Base-by-base conservation (phyloP, 768 basidiomycete species). In the Russula olivacea region DNA sequence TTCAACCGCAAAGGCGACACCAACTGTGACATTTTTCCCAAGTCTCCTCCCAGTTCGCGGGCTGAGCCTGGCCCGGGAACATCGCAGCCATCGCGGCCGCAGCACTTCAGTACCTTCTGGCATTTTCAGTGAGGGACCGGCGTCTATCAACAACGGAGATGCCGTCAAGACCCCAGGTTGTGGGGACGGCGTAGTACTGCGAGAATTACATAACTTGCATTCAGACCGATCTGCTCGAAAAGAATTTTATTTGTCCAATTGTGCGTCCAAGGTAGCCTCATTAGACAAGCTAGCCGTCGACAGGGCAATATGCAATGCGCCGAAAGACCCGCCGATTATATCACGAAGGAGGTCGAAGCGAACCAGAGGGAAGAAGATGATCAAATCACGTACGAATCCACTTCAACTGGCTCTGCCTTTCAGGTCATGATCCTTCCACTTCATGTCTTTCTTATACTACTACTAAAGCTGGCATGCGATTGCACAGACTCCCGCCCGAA, bases 181-280 rank as follows among this genome's bases (percentile, higher is more conserved):
- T 78, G 84, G 83, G 68, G n/a, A n/a, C 87, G n/a, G n/a, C n/a
- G n/a, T n/a, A 91, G 14, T 99, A 91, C 75, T 98, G 96, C 80
- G 95, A 98, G 76, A 96, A 98, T n/a, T n/a, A n/a, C n/a, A n/a
- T n/a, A n/a, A n/a, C n/a, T 74, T 98, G 96, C 76, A 91, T 99
- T 66, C 91, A 95, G 74, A 93, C 91, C 48, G 83, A 95, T 75
- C 80, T 99, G 55, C 83, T 96, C 66, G 96, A 98, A 74, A 86
- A 91, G 75, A 94, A 97, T 77, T 98, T 98, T 74, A 77, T 88
- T 61, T 98, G n/a, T 75, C 95, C n/a, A n/a, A n/a, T n/a, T n/a
- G n/a, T n/a, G 81, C 84, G 66, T 87, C 88, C 75, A 93, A 89
- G 76, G 84, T 98, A 64, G 81, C 87, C 3, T 93, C 90, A 40